Evolutionary conservation across 306 rosid species (phyloP).

Genomic region (Quercus rubra): DNA sequence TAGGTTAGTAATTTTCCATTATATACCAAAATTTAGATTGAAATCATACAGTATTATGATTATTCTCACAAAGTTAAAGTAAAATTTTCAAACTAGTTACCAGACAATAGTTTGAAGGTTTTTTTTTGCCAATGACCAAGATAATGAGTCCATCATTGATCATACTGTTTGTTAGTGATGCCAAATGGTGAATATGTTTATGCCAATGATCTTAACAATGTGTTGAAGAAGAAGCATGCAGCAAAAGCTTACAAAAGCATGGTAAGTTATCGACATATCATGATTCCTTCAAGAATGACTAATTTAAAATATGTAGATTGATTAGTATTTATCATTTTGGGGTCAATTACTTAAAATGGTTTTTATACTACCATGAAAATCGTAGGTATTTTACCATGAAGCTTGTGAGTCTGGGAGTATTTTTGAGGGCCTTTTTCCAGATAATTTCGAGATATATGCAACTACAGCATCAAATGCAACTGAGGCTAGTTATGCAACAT

Average conservation of each 20-base stretch:
- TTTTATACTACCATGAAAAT: background rate
- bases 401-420: constrained; percentile 86
- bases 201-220: constrained; percentile 40
- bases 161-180: constrained; percentile 33
- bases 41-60: background rate
- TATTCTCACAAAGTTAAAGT: background rate
- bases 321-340: background rate
- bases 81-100: no score
- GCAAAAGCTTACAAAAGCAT: constrained; percentile 44
- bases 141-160: no score
- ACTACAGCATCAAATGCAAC: constrained; percentile 54
- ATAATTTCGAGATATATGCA: constrained; percentile 43
- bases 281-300: background rate
- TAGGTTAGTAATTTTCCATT: constrained; percentile 5
- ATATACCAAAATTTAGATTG: background rate
- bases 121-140: background rate
- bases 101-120: background rate
- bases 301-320: background rate
- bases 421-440: constrained; percentile 62
- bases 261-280: constrained; percentile 17
- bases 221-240: constrained; percentile 45
- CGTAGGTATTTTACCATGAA: constrained; percentile 47
- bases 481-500: constrained; percentile 47
- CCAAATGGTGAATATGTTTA: background rate
- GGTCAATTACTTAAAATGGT: background rate